Evolutionary conservation across 768 basidiomycete genomes (phyloP).

Genomic region (Hemileccinum rubropunctum): DNA sequence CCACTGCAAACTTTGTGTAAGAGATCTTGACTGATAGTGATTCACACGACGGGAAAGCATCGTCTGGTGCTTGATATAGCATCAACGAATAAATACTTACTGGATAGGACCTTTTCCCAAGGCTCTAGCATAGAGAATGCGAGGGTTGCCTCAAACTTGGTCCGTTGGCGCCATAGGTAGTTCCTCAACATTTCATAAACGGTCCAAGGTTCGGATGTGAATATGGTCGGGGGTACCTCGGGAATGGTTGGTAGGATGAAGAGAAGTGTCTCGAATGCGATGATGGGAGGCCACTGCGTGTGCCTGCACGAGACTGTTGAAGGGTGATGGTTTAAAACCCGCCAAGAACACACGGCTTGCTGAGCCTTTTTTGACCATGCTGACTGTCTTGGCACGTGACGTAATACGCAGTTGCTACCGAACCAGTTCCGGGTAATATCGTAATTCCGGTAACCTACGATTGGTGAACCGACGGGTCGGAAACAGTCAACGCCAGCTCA

Average conservation of each 20-base stretch:
- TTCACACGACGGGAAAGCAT: background rate
- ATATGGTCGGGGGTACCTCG: background rate
- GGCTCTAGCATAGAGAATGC: conserved; percentile 63
- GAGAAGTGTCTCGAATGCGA: background rate
- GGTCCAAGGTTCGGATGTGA: background rate
- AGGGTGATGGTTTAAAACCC: conserved; percentile 3
- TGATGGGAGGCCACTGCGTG: conserved; percentile 1
- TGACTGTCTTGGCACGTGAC: conserved; percentile 25
- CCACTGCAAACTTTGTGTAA: conserved; percentile 33
- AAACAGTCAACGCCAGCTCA: too few species aligned
- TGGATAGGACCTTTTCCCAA: conserved; percentile 63
- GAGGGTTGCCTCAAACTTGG: conserved; percentile 50
- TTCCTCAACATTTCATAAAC: conserved; percentile 28
- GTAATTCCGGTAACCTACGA: too few species aligned
- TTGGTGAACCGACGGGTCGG: too few species aligned
- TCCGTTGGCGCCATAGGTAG: conserved; percentile 31
- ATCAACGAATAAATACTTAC: conserved; percentile 38
- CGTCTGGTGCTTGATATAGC: background rate
- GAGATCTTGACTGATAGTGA: background rate
- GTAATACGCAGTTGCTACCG: background rate
- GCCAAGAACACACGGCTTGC: background rate
- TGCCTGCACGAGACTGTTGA: background rate
- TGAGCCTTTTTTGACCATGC: conserved; percentile 4
- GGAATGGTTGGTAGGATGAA: background rate
- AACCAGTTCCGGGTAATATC: too few species aligned